These are phyloP conservation scores for Penicillium fuscoglaucum DNA, from an alignment of 2,329 filamentous ascomycete species.

Conservation along the genomic window DNA sequence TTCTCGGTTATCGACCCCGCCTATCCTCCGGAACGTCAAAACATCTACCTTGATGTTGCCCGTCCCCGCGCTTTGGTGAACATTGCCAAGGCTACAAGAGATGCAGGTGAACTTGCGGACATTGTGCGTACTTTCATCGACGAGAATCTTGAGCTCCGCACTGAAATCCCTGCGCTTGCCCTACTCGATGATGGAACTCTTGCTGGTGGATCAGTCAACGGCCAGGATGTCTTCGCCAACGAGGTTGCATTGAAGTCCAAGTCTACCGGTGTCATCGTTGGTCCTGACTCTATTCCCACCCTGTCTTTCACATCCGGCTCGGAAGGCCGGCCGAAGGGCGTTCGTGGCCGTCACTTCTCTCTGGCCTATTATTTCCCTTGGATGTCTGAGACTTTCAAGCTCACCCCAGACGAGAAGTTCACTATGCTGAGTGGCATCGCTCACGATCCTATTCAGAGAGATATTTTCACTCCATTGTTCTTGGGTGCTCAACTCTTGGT, in stretches of 20 bases:
- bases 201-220: conserved; percentile 65
- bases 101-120: conserved; percentile 63
- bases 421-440: conserved; percentile 84
- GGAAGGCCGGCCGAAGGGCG: conserved; percentile 82
- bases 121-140: conserved; percentile 68
- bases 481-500: conserved; percentile 77
- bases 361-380: conserved; percentile 85
- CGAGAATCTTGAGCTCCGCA: conserved; percentile 69
- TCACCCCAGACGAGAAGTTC: conserved; percentile 72
- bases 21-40: conserved; percentile 78
- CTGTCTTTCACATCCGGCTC: conserved; percentile 71
- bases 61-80: conserved; percentile 70
- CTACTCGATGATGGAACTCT: conserved; percentile 71
- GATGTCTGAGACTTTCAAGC: conserved; percentile 83
- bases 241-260: conserved; percentile 55
- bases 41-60: conserved; percentile 79
- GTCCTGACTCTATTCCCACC: conserved; percentile 79
- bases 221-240: conserved; percentile 65
- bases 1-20: conserved; percentile 71
- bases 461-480: conserved; percentile 91
- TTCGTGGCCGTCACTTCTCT: conserved; percentile 81
- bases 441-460: conserved; percentile 57
- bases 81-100: conserved; percentile 70
- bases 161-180: conserved; percentile 71
- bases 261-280: conserved; percentile 72